Base-by-base conservation (phyloP, 2,329 filamentous ascomycete species). In the Blastomyces percursus region DNA sequence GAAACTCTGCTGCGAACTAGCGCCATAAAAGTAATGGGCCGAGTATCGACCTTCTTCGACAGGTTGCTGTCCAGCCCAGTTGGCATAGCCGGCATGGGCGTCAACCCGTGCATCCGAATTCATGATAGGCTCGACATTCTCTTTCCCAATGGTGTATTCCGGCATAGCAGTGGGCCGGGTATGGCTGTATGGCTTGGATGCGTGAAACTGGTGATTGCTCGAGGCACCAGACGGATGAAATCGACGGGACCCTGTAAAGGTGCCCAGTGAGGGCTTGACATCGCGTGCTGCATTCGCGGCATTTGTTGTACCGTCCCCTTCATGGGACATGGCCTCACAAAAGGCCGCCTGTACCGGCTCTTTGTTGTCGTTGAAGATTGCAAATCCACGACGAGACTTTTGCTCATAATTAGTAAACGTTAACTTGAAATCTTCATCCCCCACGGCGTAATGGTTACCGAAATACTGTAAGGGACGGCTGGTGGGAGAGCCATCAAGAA, bases 121-220 rank as follows among this genome's bases (percentile, higher is more conserved):
- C 48, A 65, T 50, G 67, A 71, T 67, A 4, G 74, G 74, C 50
- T 75, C 74, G n/a, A 76, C 70, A 60, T 76, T 76, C 63, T 76
- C 75, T 59, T 76, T 75, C n/a, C 66, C 70, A 19, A 63, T 50
- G 8, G 65, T 38, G 40, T 60, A 42, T 51, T 62, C 64, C 32
- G 65, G 59, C 40, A 61, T n/a, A 40, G 52, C 62, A 58, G 61
- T 63, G n/a, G 64, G 32, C 46, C 64, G 54, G 19, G 55, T 64
- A 21, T 64, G 61, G 24, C 60, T 55, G 62, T 67, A 64, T 4
- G 57, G 64, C 27, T 63, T 61, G n/a, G 66, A 32, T 9, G 51
- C 51, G 51, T 68, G 66, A n/a, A 65, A 60, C 40, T 69, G 65
- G 55, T 65, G 46, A 56, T 46, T 59, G 51, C 16, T 46, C 5